Evolutionary conservation across 2,329 filamentous ascomycete genomes (phyloP), one percentile per base, ranked within the genome.

Genomic region (Cylindrodendrum hubeiense): DNA sequence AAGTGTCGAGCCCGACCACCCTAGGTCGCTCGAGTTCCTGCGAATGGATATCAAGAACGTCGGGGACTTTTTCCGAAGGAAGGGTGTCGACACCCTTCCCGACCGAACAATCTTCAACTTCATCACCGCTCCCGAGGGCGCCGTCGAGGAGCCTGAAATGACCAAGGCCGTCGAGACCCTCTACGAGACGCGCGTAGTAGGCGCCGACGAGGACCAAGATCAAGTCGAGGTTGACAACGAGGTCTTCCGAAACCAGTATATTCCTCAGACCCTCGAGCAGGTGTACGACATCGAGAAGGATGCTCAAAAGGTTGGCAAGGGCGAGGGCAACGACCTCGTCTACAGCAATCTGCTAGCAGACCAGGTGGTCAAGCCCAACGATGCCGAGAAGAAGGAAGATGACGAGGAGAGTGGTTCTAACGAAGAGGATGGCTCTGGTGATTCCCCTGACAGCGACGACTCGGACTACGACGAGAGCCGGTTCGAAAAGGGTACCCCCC

Each of bases 21-120:
- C 96, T 0, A 89, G 93, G 63, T 95, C 93, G 2, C 86, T 97
- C 30, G 95, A 98, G 78, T 99, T 99, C 77, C 81, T 99, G 73
- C 91, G 96, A 34, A 98, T 98, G 95, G 96, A 99, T 77, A 94
- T 99, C 80, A 98, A 98, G 85, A 99, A 99, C 76, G 90, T 97
- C 1, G 92, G 90, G 22, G 94, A 97, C 79, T 99, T 97, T 81
- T 99, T 98, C 88, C 86, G 90, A 30, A 88, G 93, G 21, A 91
- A 97, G 78, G 92, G 91, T 43, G 94, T 98, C 2, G 90, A 97
- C 66, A 91, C 89, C 0, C 85, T 99, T 3, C 82, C 90, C 1
- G 95, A 98, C 79, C 89, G 92, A 33, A 83, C 87, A n/a, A 85
- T 94, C 12, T 99, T 97, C 81, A 88, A 91, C 71, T 98, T 97